Conservation (phyloP, 2,329 filamentous ascomycete genomes). For the Diaporthe aspalathi region DNA sequence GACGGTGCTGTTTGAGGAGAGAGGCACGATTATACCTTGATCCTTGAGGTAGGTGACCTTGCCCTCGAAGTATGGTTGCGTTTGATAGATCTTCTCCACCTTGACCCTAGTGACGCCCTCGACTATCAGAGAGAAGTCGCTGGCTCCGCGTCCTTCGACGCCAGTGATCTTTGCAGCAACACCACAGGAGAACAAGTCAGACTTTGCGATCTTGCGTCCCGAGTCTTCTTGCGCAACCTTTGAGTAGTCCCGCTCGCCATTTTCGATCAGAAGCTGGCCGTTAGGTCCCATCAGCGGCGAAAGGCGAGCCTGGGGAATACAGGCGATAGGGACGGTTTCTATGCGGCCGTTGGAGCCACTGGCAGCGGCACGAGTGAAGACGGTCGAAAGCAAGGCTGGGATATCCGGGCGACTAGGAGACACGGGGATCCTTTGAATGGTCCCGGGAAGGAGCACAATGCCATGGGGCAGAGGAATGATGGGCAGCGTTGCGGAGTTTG, state of each 20-base stretch:
- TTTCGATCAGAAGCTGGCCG: constrained; percentile 80
- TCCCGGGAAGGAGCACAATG: constrained; percentile 85
- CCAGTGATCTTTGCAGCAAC: constrained; percentile 83
- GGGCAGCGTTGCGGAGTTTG: constrained; percentile 68
- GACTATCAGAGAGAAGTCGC: constrained; percentile 85
- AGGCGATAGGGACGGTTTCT: constrained; percentile 81
- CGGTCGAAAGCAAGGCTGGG: constrained; percentile 84
- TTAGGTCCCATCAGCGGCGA: constrained; percentile 79
- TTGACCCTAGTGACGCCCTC: constrained; percentile 85
- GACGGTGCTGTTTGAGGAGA: not conserved
- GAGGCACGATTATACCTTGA: constrained; percentile 61
- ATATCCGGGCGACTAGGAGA: constrained; percentile 85
- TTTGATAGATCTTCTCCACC: constrained; percentile 78
- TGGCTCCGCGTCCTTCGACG: constrained; percentile 78
- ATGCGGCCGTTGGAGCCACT: constrained; percentile 73
- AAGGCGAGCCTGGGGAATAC: constrained; percentile 76
- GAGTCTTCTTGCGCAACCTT: constrained; percentile 62
- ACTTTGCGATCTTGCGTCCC: constrained; percentile 66
- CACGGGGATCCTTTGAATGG: constrained; percentile 86
- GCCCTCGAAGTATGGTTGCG: constrained; percentile 88
- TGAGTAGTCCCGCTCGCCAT: constrained; percentile 65
- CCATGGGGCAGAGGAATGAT: constrained; percentile 85
- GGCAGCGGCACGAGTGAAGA: constrained; percentile 81
- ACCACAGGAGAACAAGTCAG: constrained; percentile 85
- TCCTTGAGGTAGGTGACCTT: constrained; percentile 80